Percentiles rank a stretch among this genome's conserved stretches.
Conservation (phyloP, 1,284 basidiomycete species). For the Phellinidium pouzarii region DNA sequence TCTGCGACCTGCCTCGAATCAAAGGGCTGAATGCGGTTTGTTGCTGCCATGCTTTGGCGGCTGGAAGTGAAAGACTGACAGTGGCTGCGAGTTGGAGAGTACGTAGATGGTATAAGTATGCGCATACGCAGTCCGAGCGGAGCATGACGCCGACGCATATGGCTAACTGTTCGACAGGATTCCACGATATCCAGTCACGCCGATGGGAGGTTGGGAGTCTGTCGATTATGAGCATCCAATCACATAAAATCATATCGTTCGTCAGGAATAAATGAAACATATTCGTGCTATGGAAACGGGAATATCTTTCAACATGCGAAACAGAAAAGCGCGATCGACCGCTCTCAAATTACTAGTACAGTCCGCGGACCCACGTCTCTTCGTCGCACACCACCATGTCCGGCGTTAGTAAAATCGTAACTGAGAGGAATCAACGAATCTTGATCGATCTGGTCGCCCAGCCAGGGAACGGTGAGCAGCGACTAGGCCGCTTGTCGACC, state of each 20-base stretch:
- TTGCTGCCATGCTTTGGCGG: neutral
- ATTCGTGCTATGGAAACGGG: too few species aligned
- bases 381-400: constrained; percentile 3
- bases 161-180: neutral
- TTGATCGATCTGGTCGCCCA: constrained; percentile 58
- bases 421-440: constrained; percentile 62
- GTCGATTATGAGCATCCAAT: too few species aligned
- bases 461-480: constrained; percentile 67
- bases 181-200: too few species aligned
- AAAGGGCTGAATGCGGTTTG: neutral
- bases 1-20: constrained; percentile 31
- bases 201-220: too few species aligned
- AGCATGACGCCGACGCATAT: neutral
- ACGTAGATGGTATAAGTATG: neutral
- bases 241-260: too few species aligned
- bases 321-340: too few species aligned
- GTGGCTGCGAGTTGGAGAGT: neutral
- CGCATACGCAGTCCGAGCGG: neutral
- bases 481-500: constrained; percentile 10
- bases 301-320: too few species aligned
- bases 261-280: too few species aligned
- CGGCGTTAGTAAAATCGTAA: constrained; percentile 45
- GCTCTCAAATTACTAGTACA: too few species aligned
- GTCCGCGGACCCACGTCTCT: neutral
- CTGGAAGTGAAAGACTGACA: neutral